Base-by-base conservation (phyloP, 2,329 filamentous ascomycete genomes). In the Calonectria ilicicola region DNA sequence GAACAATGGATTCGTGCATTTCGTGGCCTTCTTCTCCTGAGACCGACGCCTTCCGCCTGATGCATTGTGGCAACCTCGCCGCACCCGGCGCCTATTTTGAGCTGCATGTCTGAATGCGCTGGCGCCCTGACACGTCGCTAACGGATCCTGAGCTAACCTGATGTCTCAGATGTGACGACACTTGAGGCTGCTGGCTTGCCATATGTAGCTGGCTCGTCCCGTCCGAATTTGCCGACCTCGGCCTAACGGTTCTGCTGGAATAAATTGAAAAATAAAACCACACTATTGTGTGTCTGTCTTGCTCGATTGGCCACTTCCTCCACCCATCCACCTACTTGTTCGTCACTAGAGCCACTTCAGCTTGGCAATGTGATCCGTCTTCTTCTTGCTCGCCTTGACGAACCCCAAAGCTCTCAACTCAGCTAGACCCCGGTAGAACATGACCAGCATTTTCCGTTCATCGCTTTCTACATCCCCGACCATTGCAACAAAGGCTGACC, bases 281-380 rank as follows among this genome's bases (percentile, higher is more conserved):
- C 14, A 35, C 47, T 56, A 23, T 63, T 44, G 23, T 68, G 64
- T 58, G 66, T 74, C 49, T 56, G 29, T 68, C 70, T 70, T 29
- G 47, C 44, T 51, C 32, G 32, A 40, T 26, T 27, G 29, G 40
- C 21, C 44, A 23, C 49, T 35, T 35, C 26, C 21, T 35, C 29
- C 35, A 49, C 53, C 35, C 49, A 62, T 46, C 38, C 35, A 51
- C 19, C 49, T 26, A 29, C 3, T 40, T 35, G 26, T 26, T 63
- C 66, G 26, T 51, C 42, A 72, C 82, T 74, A 91, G 73, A 97
- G 86, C 78, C 96, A 97, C 82, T 94, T 95, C 91, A 95, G 88
- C 86, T 98, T 98, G 46, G 95, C 93, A 77, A 98, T 87, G 84
- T 98, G 96, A 82, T 98, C 97, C 27, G 92, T 91, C 87, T 98